Conservation (phyloP, 2,329 filamentous ascomycete species). For the Dendrostoma leiphaemia region DNA sequence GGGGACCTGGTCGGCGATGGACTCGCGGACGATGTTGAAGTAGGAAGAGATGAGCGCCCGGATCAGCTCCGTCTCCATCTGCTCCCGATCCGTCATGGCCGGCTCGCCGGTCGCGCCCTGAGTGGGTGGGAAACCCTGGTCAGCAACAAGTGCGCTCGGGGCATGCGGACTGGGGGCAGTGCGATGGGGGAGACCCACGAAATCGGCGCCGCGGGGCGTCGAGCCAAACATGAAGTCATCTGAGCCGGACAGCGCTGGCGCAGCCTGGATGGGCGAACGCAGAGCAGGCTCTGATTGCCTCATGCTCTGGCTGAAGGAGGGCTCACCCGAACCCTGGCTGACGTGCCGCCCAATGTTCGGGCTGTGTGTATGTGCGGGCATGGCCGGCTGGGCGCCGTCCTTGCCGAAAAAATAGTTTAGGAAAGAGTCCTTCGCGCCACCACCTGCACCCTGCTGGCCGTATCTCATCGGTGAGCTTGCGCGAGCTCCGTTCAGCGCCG, state of each 20-base stretch:
- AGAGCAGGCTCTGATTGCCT: conserved; percentile 63
- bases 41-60: conserved; percentile 95
- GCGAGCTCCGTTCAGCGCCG: conserved; percentile 65
- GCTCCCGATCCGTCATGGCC: conserved; percentile 90
- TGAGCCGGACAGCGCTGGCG: conserved; percentile 37
- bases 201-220: conserved; percentile 47
- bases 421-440: conserved; percentile 81
- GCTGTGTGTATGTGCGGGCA: conserved; percentile 38
- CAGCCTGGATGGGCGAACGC: conserved; percentile 43
- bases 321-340: conserved; percentile 75
- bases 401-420: conserved; percentile 99
- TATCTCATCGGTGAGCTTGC: conserved; percentile 62
- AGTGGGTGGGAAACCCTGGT: conserved; percentile 14
- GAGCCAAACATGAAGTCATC: conserved; percentile 35
- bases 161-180: background rate
- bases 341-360: conserved; percentile 59
- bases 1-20: conserved; percentile 96
- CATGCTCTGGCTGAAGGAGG: conserved; percentile 80
- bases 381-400: conserved; percentile 61
- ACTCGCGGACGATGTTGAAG: conserved; percentile 98
- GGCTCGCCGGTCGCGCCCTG: conserved; percentile 69
- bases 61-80: conserved; percentile 96
- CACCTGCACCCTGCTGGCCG: conserved; percentile 52
- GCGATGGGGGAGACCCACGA: conserved; percentile 47
- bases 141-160: conserved; percentile 17